phyloP scores from a whole-genome alignment of 2,329 filamentous ascomycete species.

The Botrytis galanthina region DNA sequence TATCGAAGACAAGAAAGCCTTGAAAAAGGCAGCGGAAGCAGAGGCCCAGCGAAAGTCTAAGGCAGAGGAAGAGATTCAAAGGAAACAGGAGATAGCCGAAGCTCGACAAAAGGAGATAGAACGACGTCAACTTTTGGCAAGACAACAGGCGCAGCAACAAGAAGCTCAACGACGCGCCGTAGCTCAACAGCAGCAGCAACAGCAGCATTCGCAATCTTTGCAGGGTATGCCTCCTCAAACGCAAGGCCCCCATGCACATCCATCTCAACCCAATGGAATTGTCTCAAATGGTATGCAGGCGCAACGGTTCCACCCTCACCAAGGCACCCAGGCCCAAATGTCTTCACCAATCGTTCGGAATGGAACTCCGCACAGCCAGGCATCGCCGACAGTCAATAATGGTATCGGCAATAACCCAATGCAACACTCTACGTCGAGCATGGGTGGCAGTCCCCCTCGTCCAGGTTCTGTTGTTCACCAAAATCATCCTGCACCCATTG shows the following conservation, averaged over 20 bases:
- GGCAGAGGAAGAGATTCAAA: conserved; percentile 48
- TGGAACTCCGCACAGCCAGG: conserved; percentile 62
- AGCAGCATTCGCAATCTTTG: conserved; percentile 33
- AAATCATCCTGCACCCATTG: conserved; percentile 51
- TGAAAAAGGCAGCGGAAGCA: conserved; percentile 67
- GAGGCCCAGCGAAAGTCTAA: conserved; percentile 48
- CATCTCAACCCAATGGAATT: conserved; percentile 42
- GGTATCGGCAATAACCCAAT: conserved; percentile 49
- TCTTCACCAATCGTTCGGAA: conserved; percentile 67
- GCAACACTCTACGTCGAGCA: conserved; percentile 64
- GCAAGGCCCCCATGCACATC: conserved; percentile 46
- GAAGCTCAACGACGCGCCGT: conserved; percentile 40
- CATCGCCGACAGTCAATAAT: conserved; percentile 60
- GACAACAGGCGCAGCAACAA: conserved; percentile 39
- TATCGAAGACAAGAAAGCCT: conserved; percentile 72
- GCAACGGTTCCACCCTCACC: conserved; percentile 44
- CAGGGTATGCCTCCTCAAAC: conserved; percentile 24
- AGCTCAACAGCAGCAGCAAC: conserved; percentile 43
- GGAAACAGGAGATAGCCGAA: conserved; percentile 39
- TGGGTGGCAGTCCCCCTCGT: conserved; percentile 65
- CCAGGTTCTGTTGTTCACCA: conserved; percentile 63
- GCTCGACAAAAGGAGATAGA: conserved; percentile 37
- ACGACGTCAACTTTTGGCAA: conserved; percentile 23
- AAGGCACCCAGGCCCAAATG: conserved; percentile 59
- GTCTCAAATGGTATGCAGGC: conserved; percentile 42